Evolutionary conservation across 2,329 filamentous ascomycete genomes (phyloP).

Genomic region (Leptographium flavum): DNA sequence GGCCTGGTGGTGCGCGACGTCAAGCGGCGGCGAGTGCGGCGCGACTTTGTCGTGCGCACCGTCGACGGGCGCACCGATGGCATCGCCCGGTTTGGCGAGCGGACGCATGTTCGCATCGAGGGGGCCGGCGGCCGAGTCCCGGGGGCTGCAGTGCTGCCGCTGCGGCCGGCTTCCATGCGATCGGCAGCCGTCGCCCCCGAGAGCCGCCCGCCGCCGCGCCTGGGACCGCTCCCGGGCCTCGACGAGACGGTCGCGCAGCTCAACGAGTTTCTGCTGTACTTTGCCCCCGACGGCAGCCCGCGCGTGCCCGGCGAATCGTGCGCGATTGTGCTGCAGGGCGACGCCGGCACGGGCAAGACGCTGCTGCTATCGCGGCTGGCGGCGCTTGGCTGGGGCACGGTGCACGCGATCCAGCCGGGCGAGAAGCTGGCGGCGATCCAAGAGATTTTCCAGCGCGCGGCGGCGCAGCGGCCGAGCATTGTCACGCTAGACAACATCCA

Average conservation of each 20-base stretch:
- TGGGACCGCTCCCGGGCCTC: conserved; percentile 53
- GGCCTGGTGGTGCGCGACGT: conserved; percentile 58
- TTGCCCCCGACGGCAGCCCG: conserved; percentile 16
- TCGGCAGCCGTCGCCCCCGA: conserved; percentile 1
- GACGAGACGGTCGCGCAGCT: conserved; percentile 47
- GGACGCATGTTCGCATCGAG: no score
- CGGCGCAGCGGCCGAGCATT: conserved; percentile 56
- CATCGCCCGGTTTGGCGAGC: conserved; percentile 27
- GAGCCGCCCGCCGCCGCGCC: conserved; percentile 14
- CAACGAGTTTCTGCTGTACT: conserved; percentile 43
- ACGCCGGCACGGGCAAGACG: conserved; percentile 73
- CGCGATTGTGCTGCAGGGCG: conserved; percentile 64
- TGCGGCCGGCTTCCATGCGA: not conserved
- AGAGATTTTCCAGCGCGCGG: conserved; percentile 56
- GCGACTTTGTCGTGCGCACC: conserved; percentile 42
- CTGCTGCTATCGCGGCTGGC: conserved; percentile 56
- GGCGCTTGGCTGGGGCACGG: conserved; percentile 53
- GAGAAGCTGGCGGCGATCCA: conserved; percentile 46
- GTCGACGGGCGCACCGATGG: conserved; percentile 37
- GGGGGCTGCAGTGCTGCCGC: conserved; percentile 14
- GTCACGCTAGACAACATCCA: conserved; percentile 70
- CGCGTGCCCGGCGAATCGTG: conserved; percentile 18
- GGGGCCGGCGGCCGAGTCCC: no score
- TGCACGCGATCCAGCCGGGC: conserved; percentile 44
- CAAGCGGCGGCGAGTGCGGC: conserved; percentile 37